A percentile compares a stretch with the other conserved stretches of the same genome.
Conservation (phyloP, 805 yeast genomes). For the Wickerhamomyces subpelliculosus region DNA sequence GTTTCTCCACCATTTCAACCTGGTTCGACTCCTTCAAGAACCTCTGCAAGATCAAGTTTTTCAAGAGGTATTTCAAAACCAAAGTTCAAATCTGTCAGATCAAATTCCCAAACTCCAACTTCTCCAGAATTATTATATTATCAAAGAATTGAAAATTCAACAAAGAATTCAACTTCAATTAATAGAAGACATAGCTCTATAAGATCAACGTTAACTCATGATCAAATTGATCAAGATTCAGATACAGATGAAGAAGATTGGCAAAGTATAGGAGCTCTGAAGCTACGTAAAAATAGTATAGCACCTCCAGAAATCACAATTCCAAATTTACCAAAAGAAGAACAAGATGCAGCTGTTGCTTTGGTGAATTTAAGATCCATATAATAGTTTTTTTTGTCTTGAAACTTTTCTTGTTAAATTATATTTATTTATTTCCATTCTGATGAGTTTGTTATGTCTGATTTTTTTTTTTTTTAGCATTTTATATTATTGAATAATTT, state of each 20-base stretch:
- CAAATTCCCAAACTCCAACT: slow-evolving; percentile 30
- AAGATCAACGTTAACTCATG: slow-evolving; percentile 34
- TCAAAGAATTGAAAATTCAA: slow-evolving; percentile 1
- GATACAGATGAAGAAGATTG: slow-evolving; percentile 98
- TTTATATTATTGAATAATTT: too few species aligned
- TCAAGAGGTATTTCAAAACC: slow-evolving; percentile 21
- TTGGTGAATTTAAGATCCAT: slow-evolving; percentile 46
- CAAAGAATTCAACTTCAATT: slow-evolving; percentile 9
- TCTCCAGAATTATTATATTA: slow-evolving; percentile 23
- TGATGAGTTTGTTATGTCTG: too few species aligned
- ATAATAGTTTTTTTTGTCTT: slow-evolving; percentile 4
- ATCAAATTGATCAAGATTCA: slow-evolving; percentile 26
- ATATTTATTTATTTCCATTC: background rate
- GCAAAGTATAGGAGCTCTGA: slow-evolving; percentile 81
- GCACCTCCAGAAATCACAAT: slow-evolving; percentile 1
- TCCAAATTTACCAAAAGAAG: slow-evolving; percentile 18
- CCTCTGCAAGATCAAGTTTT: slow-evolving; percentile 9
- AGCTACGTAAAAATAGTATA: slow-evolving; percentile 35
- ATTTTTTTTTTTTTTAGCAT: too few species aligned
- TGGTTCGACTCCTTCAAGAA: slow-evolving; percentile 2
- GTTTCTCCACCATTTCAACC: slow-evolving; percentile 13
- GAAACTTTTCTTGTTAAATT: background rate
- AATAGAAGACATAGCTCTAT: slow-evolving; percentile 23
- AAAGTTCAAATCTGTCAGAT: slow-evolving; percentile 19
- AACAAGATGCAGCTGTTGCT: slow-evolving; percentile 59